phyloP scores from a whole-genome alignment of 148 eudicot genomes.

The Chenopodium berlandieri region DNA sequence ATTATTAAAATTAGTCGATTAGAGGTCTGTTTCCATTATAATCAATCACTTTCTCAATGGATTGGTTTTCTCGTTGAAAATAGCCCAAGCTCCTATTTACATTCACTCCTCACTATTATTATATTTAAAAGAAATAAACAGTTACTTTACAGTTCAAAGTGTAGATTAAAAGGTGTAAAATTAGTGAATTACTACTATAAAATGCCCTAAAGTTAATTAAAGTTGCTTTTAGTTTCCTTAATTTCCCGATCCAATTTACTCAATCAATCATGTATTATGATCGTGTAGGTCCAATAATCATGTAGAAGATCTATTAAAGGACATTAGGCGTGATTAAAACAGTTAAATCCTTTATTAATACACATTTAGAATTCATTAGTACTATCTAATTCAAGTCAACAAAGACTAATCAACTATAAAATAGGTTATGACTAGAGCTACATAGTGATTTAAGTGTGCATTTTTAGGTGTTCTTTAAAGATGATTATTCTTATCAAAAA shows the following conservation, averaged over 20 bases:
- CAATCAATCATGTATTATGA: conserved; percentile 20
- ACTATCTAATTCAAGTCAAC: conserved; percentile 7
- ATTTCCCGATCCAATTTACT: neutral
- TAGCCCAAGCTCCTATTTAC: neutral
- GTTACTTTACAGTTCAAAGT: neutral
- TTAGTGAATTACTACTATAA: neutral
- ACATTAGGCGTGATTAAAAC: conserved; percentile 30
- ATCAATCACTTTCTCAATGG: too few species aligned
- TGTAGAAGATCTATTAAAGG: conserved; percentile 13
- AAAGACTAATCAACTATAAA: conserved; percentile 6
- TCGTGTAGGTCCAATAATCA: conserved; percentile 39
- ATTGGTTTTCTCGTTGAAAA: too few species aligned
- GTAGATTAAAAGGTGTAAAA: neutral
- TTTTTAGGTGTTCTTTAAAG: conserved; percentile 9
- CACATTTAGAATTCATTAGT: conserved; percentile 5
- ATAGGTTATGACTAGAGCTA: conserved; percentile 23
- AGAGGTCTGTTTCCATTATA: too few species aligned
- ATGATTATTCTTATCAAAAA: conserved; percentile 5
- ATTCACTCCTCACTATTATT: neutral
- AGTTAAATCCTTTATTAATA: conserved; percentile 10
- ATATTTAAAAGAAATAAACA: neutral
- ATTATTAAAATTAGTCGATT: too few species aligned
- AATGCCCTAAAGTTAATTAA: neutral
- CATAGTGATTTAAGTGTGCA: conserved; percentile 7
- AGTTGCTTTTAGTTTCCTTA: neutral